These are phyloP conservation scores for Arctium lappa DNA, from an alignment of 129 eudicot species.

Conservation along the genomic window DNA sequence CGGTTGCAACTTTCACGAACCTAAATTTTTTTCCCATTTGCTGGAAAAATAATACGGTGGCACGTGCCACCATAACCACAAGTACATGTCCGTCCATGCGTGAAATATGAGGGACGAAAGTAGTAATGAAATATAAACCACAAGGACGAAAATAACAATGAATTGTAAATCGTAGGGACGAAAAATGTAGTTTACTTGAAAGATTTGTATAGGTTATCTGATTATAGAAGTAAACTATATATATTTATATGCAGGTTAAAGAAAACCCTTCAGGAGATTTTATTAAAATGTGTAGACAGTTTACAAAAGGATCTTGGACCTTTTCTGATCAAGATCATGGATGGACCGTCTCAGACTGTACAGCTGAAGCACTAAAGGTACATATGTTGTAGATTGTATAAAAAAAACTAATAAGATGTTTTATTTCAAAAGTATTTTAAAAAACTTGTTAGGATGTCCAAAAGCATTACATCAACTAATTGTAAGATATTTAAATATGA, in stretches of 20 bases:
- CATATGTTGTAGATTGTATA: not conserved
- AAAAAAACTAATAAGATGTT: not conserved
- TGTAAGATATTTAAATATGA: not conserved
- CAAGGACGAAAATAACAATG: not conserved
- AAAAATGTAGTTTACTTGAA: not conserved
- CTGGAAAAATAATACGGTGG: no score
- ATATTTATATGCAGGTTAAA: constrained; percentile 22
- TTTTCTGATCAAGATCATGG: constrained; percentile 83
- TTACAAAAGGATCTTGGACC: constrained; percentile 81
- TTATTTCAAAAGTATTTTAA: no score
- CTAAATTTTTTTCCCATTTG: no score
- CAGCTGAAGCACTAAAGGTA: constrained; percentile 67
- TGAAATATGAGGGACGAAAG: not conserved
- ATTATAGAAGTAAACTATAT: not conserved
- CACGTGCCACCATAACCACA: no score
- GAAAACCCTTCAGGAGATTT: constrained; percentile 64
- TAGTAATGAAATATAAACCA: no score
- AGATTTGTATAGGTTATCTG: not conserved
- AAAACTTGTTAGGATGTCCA: not conserved
- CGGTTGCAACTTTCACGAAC: no score
- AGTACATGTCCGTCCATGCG: no score
- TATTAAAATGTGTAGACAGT: constrained; percentile 47
- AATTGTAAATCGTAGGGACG: not conserved
- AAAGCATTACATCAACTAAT: no score
- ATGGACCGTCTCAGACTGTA: constrained; percentile 72